A percentile compares a stretch with the other conserved stretches of the same genome.
Evolutionary conservation across 805 yeast species (phyloP).

Genomic region (Sungouiozyma intestinalis): DNA sequence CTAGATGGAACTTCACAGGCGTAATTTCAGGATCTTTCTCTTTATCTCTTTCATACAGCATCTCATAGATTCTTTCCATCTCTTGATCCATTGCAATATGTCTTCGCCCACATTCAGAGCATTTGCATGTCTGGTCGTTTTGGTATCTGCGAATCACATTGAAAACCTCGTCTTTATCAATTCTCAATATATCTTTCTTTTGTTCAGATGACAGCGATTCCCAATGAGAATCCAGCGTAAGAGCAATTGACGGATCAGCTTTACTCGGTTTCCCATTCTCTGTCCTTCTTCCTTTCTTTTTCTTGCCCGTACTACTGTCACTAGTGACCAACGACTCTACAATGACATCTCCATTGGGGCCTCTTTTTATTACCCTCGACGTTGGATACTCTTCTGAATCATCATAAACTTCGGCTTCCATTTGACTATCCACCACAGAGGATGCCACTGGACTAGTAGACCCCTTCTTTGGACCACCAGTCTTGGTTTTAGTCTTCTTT

Average conservation of each 20-base stretch:
- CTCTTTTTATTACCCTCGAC: constrained; percentile 60
- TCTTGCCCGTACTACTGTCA: constrained; percentile 7
- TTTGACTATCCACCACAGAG: constrained; percentile 4
- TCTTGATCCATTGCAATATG: constrained; percentile 65
- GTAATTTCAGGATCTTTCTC: constrained; percentile 24
- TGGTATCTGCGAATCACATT: constrained; percentile 53
- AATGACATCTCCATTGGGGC: constrained; percentile 65
- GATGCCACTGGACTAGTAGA: neutral
- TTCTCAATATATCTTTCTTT: constrained; percentile 49
- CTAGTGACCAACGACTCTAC: constrained; percentile 37
- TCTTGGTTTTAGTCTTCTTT: constrained; percentile 20
- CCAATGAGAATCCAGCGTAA: constrained; percentile 43
- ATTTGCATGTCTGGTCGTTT: constrained; percentile 44
- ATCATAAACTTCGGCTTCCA: constrained; percentile 40
- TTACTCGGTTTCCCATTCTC: constrained; percentile 1
- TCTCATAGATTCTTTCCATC: constrained; percentile 61
- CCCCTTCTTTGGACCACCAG: constrained; percentile 6
- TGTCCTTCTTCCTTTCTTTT: constrained; percentile 1
- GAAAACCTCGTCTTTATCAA: constrained; percentile 62
- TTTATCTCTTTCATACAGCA: constrained; percentile 46
- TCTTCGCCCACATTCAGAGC: constrained; percentile 70
- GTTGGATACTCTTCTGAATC: constrained; percentile 59
- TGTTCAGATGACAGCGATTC: constrained; percentile 47
- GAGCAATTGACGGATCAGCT: constrained; percentile 14
- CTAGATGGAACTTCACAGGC: constrained; percentile 25